phyloP scores from a whole-genome alignment of 192 early-diverging fungal genomes.

The Rhizophagus clarus region DNA sequence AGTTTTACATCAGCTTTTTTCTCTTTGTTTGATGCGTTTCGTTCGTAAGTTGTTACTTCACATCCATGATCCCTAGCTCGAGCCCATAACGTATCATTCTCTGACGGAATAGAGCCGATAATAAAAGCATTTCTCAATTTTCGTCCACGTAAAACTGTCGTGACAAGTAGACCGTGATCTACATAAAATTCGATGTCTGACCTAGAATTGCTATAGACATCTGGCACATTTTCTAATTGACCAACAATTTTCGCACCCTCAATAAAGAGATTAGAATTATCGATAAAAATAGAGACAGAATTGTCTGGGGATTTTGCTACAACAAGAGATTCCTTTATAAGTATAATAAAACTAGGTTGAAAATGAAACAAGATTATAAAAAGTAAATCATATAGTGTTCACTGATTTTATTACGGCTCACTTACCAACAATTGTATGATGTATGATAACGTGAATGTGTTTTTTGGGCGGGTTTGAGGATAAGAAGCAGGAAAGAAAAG shows the following conservation, averaged over 20 bases:
- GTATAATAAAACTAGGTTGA: slow-evolving; percentile 7
- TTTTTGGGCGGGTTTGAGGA: no score
- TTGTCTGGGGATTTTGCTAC: slow-evolving; percentile 2
- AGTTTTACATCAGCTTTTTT: no score
- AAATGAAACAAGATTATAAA: neutral
- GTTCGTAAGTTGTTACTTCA: no score
- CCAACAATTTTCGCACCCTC: neutral
- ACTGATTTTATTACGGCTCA: neutral
- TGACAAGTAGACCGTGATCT: slow-evolving; percentile 8
- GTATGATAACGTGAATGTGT: no score
- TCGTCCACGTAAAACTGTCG: neutral
- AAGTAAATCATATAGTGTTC: neutral
- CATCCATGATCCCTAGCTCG: no score
- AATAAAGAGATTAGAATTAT: neutral
- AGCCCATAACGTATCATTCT: no score
- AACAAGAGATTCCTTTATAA: neutral
- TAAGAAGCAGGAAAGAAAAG: no score
- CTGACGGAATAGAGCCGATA: neutral
- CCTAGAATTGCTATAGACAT: neutral
- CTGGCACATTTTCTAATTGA: neutral
- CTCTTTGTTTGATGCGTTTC: no score
- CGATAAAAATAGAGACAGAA: slow-evolving; percentile 2
- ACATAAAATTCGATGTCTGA: neutral
- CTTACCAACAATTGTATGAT: no score
- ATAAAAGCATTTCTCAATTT: neutral